Base-by-base conservation (phyloP, 345 rosid species). In the Citrus sp. region DNA sequence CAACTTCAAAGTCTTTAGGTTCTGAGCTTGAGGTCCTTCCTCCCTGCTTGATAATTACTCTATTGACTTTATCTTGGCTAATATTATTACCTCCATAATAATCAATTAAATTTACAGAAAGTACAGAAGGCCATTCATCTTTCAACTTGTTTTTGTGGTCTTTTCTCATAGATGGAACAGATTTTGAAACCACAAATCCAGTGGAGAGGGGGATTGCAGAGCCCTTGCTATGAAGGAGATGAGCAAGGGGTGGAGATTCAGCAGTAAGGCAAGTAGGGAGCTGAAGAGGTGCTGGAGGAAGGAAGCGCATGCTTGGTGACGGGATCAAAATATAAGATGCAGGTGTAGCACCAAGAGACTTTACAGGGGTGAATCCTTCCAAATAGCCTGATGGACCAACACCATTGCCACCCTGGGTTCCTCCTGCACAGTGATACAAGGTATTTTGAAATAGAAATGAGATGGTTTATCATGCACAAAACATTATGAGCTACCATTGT, bases 191-290 rank as follows among this genome's bases (percentile, higher is more conserved):
- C 72, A 94, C 94, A 82, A 97, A 97, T 67, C 93, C 99, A 3
- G 94, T 94, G 38, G 97, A 92, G 58, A 97, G 89, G 34, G 98
- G 95, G 73, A 93, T 89, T 40, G 97, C 95, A 67, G 83, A 84
- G 24, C 99, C 99, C 89, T 93, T 93, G 84, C 99, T 97, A 67
- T 97, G 99, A 74, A 97, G 97, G 84, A 97, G 98, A 84, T 97
- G 98, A 72, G 98, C 99, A 64, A 97, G 93, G 6, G 99, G 99
- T 42, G 99, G 99, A 74, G 99, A 97, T 71, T 97, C 99, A 5
- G 98, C 97, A 55, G 98, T 94, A 73, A 97, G 94, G 85, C 98
- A 92, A 51, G 92, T 93, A 2, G 98, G 98, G 32, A 92, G 93
- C 85, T 94, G 98, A 72, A 93, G 94, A 79, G 98, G 96, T 42